Evolutionary conservation across 495 filamentous ascomycete species (phyloP).

Genomic region (Penicillium flavigenum): DNA sequence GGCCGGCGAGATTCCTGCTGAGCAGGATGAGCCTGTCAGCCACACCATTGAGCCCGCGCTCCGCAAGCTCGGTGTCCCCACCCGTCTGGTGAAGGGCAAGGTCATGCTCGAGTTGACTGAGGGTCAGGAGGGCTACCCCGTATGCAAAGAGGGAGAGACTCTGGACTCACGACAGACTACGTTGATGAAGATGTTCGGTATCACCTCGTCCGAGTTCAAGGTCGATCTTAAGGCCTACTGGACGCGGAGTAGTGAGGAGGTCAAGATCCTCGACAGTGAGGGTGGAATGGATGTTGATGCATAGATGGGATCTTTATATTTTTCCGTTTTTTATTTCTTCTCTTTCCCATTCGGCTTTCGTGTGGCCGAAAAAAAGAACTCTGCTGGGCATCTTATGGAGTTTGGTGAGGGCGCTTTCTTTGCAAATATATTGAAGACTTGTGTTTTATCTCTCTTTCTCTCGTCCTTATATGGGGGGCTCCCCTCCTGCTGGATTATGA

Average conservation of each 20-base stretch:
- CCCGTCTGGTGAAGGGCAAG: conserved; percentile 80
- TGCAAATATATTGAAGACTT: conserved; percentile 27
- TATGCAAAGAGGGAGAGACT: conserved; percentile 79
- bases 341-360: conserved; percentile 23
- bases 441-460: conserved; percentile 23
- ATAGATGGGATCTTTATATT: conserved; percentile 22
- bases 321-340: conserved; percentile 18
- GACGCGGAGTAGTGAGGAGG: conserved; percentile 41
- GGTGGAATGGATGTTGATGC: conserved; percentile 45
- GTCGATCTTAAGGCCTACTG: conserved; percentile 69
- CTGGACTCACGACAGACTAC: conserved; percentile 87
- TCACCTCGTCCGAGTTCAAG: conserved; percentile 83
- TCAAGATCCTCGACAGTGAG: conserved; percentile 42
- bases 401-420: conserved; percentile 41
- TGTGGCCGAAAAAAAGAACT: conserved; percentile 29
- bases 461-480: conserved; percentile 21
- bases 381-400: conserved; percentile 40
- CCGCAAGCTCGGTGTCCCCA: conserved; percentile 83
- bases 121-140: conserved; percentile 61
- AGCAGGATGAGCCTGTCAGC: conserved; percentile 81
- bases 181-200: conserved; percentile 89
- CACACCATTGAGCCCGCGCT: conserved; percentile 86
- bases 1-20: conserved; percentile 70
- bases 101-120: conserved; percentile 77
- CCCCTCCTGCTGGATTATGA: conserved; percentile 34